phyloP scores from a whole-genome alignment of 257 asterid genomes.

The Orobanche coerulescens region DNA sequence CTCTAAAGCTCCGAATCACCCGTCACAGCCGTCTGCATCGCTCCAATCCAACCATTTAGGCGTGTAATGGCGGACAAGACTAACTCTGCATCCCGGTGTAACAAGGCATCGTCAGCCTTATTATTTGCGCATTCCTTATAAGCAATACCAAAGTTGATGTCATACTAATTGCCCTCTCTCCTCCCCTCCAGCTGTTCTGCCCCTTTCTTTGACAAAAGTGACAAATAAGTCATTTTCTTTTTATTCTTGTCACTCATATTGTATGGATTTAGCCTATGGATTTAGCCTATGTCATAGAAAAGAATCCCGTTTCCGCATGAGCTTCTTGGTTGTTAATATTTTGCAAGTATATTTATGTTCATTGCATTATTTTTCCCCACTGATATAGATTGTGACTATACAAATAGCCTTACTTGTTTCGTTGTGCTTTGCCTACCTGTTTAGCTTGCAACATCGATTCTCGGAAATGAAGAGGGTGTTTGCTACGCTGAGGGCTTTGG shows the following conservation, averaged over 20 bases:
- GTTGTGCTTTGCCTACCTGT: constrained; percentile 25
- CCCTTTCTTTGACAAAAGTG: not conserved
- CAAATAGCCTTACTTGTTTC: constrained; percentile 19
- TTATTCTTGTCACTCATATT: not conserved
- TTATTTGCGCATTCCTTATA: no score
- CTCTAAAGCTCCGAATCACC: no score
- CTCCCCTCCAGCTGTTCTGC: not conserved
- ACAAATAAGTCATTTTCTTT: not conserved
- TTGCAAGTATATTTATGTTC: constrained; percentile 6
- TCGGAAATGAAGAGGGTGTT: constrained; percentile 71
- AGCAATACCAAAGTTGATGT: no score
- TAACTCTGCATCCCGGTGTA: no score
- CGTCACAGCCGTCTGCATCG: no score
- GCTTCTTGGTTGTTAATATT: constrained; percentile 7
- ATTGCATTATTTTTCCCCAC: constrained; percentile 8
- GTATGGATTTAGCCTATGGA: not conserved
- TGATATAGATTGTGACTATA: constrained; percentile 8
- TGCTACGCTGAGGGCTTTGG: constrained; percentile 83
- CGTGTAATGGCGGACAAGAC: no score
- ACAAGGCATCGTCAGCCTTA: no score
- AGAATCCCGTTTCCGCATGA: not conserved
- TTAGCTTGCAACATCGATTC: constrained; percentile 51
- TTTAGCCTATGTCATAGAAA: not conserved
- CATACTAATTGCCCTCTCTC: not conserved
- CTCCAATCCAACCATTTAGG: no score